Evolutionary conservation across 352 stramenopile genomes (phyloP).

Genomic region (Globisporangium paroecandrum): DNA sequence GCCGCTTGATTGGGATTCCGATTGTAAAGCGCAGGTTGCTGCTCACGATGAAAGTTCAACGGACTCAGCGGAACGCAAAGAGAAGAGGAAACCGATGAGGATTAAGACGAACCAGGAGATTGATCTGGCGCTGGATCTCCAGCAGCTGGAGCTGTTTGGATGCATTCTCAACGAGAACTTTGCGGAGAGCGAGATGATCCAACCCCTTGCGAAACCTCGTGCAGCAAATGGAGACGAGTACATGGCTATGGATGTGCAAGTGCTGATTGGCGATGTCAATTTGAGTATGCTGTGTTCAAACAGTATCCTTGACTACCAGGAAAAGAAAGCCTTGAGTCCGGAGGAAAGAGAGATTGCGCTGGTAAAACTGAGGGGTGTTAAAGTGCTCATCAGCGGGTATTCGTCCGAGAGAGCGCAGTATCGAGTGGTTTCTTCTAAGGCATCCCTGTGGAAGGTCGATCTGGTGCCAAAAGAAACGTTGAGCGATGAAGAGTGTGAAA

Average conservation of each 20-base stretch:
- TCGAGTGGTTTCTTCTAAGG: constrained; percentile 32
- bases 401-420: constrained; percentile 55
- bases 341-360: constrained; percentile 35
- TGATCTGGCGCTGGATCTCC: constrained; percentile 44
- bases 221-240: constrained; percentile 36
- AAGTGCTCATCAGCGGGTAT: constrained; percentile 38
- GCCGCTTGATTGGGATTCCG: constrained; percentile 35
- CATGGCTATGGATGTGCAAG: constrained; percentile 35
- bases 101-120: constrained; percentile 23
- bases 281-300: constrained; percentile 32
- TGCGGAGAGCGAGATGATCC: constrained; percentile 21
- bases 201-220: not conserved
- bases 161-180: constrained; percentile 69
- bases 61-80: not conserved
- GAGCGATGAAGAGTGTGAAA: not conserved
- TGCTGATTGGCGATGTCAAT: constrained; percentile 42
- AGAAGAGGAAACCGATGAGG: not conserved
- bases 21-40: not conserved
- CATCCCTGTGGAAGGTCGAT: constrained; percentile 51
- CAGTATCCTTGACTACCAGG: constrained; percentile 7
- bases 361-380: constrained; percentile 36
- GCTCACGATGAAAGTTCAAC: not conserved
- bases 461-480: constrained; percentile 2
- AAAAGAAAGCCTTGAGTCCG: constrained; percentile 16
- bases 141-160: constrained; percentile 60